These are phyloP conservation scores for Alternaria angustiovoidea DNA, from an alignment of 2,329 filamentous ascomycete genomes.

Conservation along the genomic window DNA sequence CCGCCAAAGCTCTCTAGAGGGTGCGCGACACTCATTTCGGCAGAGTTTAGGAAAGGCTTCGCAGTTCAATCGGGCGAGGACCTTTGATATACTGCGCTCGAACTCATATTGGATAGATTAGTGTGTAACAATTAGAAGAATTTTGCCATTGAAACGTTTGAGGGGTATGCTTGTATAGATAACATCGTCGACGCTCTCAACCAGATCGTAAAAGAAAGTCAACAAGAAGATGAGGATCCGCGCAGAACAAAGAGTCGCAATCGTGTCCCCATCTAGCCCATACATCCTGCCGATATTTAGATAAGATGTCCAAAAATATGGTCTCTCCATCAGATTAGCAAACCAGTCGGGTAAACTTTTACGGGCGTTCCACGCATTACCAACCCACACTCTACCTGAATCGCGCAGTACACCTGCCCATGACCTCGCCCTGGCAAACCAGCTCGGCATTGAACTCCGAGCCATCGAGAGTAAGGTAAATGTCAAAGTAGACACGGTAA, in stretches of 20 bases:
- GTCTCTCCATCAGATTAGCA: neutral
- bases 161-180: conserved; percentile 1
- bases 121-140: neutral
- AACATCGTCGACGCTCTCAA: neutral
- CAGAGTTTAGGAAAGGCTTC: neutral
- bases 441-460: conserved; percentile 98
- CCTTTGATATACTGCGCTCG: neutral
- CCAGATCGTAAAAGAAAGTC: neutral
- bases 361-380: too few species aligned
- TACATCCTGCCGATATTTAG: neutral
- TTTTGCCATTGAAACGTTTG: conserved; percentile 1
- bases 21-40: neutral
- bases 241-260: neutral
- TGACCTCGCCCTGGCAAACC: conserved; percentile 98
- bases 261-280: neutral
- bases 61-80: neutral
- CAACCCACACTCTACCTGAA: conserved; percentile 66
- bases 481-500: conserved; percentile 72
- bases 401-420: conserved; percentile 93
- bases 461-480: conserved; percentile 88
- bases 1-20: neutral
- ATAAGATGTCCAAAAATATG: neutral
- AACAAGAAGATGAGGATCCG: neutral
- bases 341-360: neutral
- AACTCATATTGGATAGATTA: neutral